Evolutionary conservation across 495 filamentous ascomycete genomes (phyloP).

Genomic region (Halenospora varia): DNA sequence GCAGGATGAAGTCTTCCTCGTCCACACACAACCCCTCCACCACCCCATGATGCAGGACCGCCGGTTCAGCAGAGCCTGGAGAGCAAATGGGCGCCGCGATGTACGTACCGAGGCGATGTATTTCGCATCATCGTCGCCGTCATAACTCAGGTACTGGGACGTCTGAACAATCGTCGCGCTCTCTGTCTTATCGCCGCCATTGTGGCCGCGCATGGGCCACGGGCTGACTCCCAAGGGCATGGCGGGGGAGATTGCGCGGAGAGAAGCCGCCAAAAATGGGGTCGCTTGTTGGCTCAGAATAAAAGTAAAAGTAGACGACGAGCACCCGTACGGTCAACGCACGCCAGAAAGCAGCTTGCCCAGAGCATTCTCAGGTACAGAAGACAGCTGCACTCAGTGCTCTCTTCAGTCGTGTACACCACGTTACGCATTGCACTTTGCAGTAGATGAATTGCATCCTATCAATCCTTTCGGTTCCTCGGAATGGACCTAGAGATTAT

Average conservation of each 20-base stretch:
- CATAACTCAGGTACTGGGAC: constrained; percentile 12
- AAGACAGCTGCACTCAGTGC: background rate
- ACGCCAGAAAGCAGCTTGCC: background rate
- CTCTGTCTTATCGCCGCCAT: background rate
- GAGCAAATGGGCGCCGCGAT: background rate
- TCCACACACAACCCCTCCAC: background rate
- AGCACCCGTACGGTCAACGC: background rate
- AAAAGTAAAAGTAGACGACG: background rate
- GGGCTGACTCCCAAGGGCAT: background rate
- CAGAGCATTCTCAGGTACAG: background rate
- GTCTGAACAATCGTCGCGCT: background rate
- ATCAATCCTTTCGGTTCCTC: background rate
- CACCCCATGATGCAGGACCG: constrained; percentile 3
- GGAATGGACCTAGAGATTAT: background rate
- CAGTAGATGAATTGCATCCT: background rate
- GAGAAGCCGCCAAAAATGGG: background rate
- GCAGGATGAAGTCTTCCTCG: constrained; percentile 15
- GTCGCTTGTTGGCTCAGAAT: too few species aligned
- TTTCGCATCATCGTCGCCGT: constrained; percentile 9
- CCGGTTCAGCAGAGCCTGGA: background rate
- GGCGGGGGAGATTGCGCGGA: background rate
- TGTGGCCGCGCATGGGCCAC: background rate
- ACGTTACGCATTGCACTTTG: background rate
- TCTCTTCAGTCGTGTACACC: background rate
- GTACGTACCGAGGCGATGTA: background rate